A percentile compares a stretch with the other conserved stretches of the same genome.
These are phyloP conservation scores for Solanum lignicaule DNA, from an alignment of 257 asterid genomes.

Conservation along the genomic window DNA sequence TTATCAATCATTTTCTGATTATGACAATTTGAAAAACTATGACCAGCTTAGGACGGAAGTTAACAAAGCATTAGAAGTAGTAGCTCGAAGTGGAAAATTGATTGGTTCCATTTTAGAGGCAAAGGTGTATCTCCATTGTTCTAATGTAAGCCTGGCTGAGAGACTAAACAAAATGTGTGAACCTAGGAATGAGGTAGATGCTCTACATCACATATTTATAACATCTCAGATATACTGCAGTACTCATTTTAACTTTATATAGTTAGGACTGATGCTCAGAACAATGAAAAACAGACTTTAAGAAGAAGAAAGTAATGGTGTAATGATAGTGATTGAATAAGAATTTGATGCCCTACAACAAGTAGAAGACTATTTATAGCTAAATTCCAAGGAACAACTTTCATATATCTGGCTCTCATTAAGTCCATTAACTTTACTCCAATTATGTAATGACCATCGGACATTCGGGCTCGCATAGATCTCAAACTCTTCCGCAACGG, in stretches of 20 bases:
- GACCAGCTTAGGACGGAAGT: conserved; percentile 85
- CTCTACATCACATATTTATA: conserved; percentile 67
- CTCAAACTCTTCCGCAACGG: no score
- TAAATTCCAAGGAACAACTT: no score
- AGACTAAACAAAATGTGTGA: conserved; percentile 40
- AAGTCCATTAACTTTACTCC: no score
- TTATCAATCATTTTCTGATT: neutral
- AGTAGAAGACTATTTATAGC: no score
- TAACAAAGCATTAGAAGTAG: conserved; percentile 83
- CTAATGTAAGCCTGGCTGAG: conserved; percentile 39
- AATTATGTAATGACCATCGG: no score
- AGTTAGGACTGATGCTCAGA: neutral
- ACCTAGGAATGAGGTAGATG: conserved; percentile 62
- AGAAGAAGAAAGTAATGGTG: no score
- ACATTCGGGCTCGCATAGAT: no score
- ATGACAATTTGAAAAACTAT: conserved; percentile 5
- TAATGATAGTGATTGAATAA: no score
- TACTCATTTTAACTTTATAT: neutral
- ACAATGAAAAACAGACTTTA: no score
- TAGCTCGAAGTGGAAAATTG: conserved; percentile 67
- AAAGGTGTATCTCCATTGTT: conserved; percentile 60
- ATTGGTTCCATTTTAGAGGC: conserved; percentile 95
- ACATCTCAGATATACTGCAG: conserved; percentile 67
- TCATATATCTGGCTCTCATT: no score
- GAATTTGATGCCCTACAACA: no score